Evolutionary conservation across 305 asterid genomes (phyloP), one percentile per base, ranked within the genome.

Genomic region (Ilex paraguariensis): DNA sequence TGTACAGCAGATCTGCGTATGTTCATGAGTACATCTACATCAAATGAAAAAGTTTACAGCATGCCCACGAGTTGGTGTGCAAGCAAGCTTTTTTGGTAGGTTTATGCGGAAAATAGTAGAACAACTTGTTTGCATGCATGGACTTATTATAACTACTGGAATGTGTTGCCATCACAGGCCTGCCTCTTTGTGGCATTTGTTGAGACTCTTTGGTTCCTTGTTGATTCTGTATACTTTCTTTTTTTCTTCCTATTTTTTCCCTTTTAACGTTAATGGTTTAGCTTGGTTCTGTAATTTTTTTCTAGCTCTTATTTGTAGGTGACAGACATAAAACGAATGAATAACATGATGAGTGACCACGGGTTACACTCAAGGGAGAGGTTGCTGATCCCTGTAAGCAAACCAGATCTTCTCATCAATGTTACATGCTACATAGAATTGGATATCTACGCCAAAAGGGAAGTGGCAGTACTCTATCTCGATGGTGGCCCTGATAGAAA

Each of bases 321-420:
- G 65, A 84, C 83, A 78, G 95, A 77, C 81, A 87, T 91, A 65
- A 88, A 83, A 64, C 91, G 97, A 66, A 62, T 88, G 68, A 91
- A 91, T 73, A 91, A 91, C 74, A 91, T 88, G 98, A 87, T 91
- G 93, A 91, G 95, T 40, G 98, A 91, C 68, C 98, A 88, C 57
- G 98, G 98, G 39, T 89, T 91, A 76, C 81, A 84, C 85, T 88
- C 98, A 3, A 79, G 97, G 81, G 97, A 91, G 74, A 82, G 98
- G 76, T 79, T 91, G 61, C 79, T 91, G 69, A 91, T 91, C 71
- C 98, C 97, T 10, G 65, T 87, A 56, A 77, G 81, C 78, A 85
- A 83, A 57, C 87, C 93, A 31, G 87, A 88, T 42, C 70, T 77
- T 70, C 96, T 89, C 30, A 54, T 78, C 57, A 66, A 81, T 21